Evolutionary conservation across 805 yeast genomes (phyloP), one percentile per base, ranked within the genome.

Genomic region (Candida suzukii): DNA sequence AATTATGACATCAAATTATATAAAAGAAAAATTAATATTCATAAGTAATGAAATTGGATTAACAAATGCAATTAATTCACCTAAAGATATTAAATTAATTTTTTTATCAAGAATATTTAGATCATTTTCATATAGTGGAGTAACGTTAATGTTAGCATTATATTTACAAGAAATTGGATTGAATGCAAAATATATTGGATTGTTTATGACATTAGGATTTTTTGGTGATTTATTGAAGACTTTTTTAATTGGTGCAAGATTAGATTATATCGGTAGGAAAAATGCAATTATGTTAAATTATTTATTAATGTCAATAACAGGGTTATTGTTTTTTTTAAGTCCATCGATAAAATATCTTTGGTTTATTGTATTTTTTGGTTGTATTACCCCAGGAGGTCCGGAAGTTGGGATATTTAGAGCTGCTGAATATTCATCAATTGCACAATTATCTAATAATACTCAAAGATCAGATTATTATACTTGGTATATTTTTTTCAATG

Each of bases 351-450:
- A 50, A 30, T 16, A 68, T 1, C 52, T 76, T 37, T 57, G 67
- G 31, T 37, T 58, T 0, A 62, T 69, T 1, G 66, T 75, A 2
- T 54, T 71, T 14, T 34, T 71, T 11, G 82, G 83, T 2, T 70
- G 74, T n/a, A 61, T 76, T 20, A 73, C 80, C 2, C 78, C 80
- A 2, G 61, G 71, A n/a, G 82, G 82, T 4, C 71, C 71, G 6
- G 83, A 76, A 44, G 76, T 73, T 20, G 80, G 81, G 0, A 78
- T 81, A 1, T 76, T 75, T 54, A 60, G 79, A 44, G 69, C 78
- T 9, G 59, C 76, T n/a, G 83, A 76, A 48, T 80, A 75, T 46
- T 63, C 74, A 25, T 54, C 73, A 1, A 60, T 76, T 29, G 77
- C 80, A 0, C 70, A 74, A 16, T 52, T 76, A 43, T 63, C 67